Base-by-base conservation (phyloP, 2,329 filamentous ascomycete genomes). In the Ceratocystis destructans region DNA sequence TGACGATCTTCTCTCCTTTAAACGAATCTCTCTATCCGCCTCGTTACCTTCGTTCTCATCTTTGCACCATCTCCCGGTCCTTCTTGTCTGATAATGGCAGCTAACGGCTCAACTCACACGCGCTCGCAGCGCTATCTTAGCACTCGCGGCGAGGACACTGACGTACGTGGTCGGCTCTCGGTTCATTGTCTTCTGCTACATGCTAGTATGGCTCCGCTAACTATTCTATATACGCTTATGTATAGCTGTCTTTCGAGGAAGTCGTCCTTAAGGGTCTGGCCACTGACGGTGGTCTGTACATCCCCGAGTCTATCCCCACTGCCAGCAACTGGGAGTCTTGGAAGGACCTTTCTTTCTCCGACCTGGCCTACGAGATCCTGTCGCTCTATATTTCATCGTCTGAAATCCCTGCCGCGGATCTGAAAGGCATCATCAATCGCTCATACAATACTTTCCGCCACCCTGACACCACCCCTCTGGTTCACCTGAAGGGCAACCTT, bases 361-460 rank as follows among this genome's bases (percentile, higher is more conserved):
- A 96, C 44, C 81, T 96, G 64, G 92, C 92, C 66, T 89, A 87
- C 76, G 82, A 91, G 74, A 86, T 97, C 74, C 84, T 96, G 75
- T 89, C 86, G 62, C 84, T 96, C 64, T 97, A 94, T 78, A 90
- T 97, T 72, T 92, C 91, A 0, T 77, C 84, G 41, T 79, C 83
- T 66, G 93, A 97, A 77, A 95, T 97, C 68, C 90, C 92, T 10
- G 73, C 84, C 33, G 79, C 82, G 67, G 91, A 96, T 72, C 82
- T 99, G 48, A 90, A 88, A 75, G 83, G 82, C 69, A 91, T 99
- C 73, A 89, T 97, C 75, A 79, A 86, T 71, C 84, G 86, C 71
- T 94, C 88, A 72, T 99, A 99, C 75, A 84, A 88, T 22, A 96
- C 91, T 7, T 99, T 99, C 79, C 88, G 92, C 71, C 81, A 84